Evolutionary conservation across 2,329 filamentous ascomycete genomes (phyloP).

Genomic region (Pseudocercospora musae): DNA sequence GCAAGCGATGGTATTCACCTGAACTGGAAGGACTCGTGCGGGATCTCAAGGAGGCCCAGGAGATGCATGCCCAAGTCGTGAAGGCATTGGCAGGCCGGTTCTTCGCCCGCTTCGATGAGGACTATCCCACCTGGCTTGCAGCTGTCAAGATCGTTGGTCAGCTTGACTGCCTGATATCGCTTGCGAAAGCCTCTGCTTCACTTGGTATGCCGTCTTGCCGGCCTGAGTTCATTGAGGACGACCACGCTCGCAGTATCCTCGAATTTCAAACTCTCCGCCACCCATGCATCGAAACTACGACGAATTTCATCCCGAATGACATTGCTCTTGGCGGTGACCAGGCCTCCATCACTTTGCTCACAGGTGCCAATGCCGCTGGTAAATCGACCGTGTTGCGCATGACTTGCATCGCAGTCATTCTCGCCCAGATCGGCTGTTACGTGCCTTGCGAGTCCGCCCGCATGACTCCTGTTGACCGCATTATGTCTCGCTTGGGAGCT

Average conservation of each 20-base stretch:
- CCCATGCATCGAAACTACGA: constrained; percentile 85
- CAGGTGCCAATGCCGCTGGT: constrained; percentile 93
- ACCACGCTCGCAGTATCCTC: constrained; percentile 69
- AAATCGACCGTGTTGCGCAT: constrained; percentile 96
- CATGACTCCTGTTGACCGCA: constrained; percentile 88
- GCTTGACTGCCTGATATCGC: constrained; percentile 88
- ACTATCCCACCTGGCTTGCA: constrained; percentile 80
- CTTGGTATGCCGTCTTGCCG: constrained; percentile 85
- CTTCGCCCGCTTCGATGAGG: constrained; percentile 80
- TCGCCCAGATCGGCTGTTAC: constrained; percentile 94
- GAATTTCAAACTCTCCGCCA: constrained; percentile 91
- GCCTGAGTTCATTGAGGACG: constrained; percentile 79
- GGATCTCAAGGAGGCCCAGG: constrained; percentile 86
- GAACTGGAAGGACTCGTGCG: constrained; percentile 80
- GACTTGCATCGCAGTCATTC: constrained; percentile 95
- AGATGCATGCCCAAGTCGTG: constrained; percentile 86
- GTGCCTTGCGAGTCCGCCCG: constrained; percentile 78
- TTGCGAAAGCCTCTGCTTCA: constrained; percentile 81
- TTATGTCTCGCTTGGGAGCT: constrained; percentile 96
- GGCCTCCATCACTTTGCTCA: constrained; percentile 85
- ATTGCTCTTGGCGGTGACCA: constrained; percentile 77
- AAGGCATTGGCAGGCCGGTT: constrained; percentile 82
- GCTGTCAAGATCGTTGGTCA: constrained; percentile 89
- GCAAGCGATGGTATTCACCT: constrained; percentile 91
- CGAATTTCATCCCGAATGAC: constrained; percentile 96